phyloP scores from a whole-genome alignment of 1,284 basidiomycete genomes.

The Stereum hirsutum region DNA sequence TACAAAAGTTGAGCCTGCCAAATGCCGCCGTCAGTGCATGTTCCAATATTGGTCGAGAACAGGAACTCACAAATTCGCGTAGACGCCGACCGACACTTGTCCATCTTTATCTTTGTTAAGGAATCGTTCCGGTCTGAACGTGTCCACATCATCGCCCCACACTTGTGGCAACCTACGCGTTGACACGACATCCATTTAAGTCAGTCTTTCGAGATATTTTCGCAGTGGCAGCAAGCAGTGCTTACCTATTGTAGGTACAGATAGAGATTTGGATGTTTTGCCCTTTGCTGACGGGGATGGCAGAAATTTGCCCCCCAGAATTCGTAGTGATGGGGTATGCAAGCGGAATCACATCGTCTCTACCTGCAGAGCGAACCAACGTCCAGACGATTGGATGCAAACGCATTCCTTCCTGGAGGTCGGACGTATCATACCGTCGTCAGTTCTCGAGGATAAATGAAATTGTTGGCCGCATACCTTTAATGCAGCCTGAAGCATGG shows the following conservation, averaged over 20 bases:
- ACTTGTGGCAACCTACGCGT: no score
- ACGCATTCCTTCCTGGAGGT: conserved; percentile 33
- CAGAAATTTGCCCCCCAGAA: conserved; percentile 20
- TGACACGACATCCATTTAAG: no score
- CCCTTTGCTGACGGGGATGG: conserved; percentile 28
- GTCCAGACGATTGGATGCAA: conserved; percentile 24
- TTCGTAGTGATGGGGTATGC: conserved; percentile 22
- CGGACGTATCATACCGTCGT: no score
- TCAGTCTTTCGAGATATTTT: no score
- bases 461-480: conserved; percentile 4
- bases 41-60: neutral
- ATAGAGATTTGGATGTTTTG: conserved; percentile 23
- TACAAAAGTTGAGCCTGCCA: conserved; percentile 15
- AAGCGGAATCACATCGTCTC: conserved; percentile 32
- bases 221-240: no score
- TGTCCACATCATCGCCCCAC: no score
- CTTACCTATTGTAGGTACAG: conserved; percentile 23
- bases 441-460: no score
- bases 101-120: no score
- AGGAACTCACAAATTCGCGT: conserved; percentile 38
- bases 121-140: no score
- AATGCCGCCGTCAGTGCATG: neutral
- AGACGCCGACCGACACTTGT: conserved; percentile 33
- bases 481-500: conserved; percentile 8
- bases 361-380: conserved; percentile 19